phyloP scores from a whole-genome alignment of 164 flowering plant species.

The grape (Vitis vinifera) region DNA sequence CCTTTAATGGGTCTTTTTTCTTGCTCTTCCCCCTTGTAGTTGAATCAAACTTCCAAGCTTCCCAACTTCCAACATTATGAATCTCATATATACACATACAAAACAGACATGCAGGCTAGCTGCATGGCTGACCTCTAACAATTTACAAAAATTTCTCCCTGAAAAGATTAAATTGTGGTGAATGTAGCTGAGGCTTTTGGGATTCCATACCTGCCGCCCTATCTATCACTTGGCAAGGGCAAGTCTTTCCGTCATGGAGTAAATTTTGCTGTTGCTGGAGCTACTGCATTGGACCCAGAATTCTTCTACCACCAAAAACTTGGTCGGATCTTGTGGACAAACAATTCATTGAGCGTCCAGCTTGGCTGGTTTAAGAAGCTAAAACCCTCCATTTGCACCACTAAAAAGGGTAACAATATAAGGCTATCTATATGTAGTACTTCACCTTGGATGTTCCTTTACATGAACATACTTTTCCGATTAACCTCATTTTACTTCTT shows the following conservation, averaged over 20 bases:
- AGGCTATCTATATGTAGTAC: background rate
- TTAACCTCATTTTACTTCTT: background rate
- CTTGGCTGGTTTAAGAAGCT: constrained; percentile 55
- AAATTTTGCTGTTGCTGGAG: constrained; percentile 67
- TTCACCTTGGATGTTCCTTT: too few relatives aligned
- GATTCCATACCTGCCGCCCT: constrained; percentile 49
- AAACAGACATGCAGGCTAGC: too few relatives aligned
- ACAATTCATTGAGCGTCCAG: constrained; percentile 41
- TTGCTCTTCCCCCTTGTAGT: too few relatives aligned
- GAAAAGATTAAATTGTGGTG: background rate
- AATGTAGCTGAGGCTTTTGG: constrained; percentile 55
- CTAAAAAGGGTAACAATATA: constrained; percentile 30
- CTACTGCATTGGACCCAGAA: constrained; percentile 45
- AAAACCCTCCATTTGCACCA: constrained; percentile 40
- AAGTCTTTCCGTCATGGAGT: constrained; percentile 30
- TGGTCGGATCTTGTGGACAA: constrained; percentile 25
- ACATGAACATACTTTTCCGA: background rate
- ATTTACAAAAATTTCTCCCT: background rate
- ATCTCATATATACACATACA: too few relatives aligned
- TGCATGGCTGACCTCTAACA: too few relatives aligned
- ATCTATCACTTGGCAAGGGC: constrained; percentile 22
- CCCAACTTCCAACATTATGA: too few relatives aligned
- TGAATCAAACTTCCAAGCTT: too few relatives aligned
- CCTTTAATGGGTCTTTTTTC: too few relatives aligned
- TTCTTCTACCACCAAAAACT: constrained; percentile 26